A percentile compares a stretch with the other conserved stretches of the same genome.
Conservation (phyloP, 2,329 filamentous ascomycete species). For the Beauveria varroae region DNA sequence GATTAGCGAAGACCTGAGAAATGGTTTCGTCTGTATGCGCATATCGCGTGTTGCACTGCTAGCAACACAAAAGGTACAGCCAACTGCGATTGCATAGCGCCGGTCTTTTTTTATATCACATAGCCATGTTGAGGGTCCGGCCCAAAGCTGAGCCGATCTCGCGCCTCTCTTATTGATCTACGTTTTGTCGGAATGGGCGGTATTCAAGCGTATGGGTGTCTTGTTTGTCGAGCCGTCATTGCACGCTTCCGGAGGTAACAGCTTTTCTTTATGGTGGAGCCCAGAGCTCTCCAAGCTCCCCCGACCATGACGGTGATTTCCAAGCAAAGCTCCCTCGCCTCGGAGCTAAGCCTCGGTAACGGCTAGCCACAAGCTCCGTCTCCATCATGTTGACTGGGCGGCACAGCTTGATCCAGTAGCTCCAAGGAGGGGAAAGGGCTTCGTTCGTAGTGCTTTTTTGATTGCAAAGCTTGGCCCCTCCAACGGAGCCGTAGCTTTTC, state of each 20-base stretch:
- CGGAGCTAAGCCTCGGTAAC: constrained; percentile 8
- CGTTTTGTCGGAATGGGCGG: too few species aligned
- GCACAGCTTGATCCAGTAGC: background rate
- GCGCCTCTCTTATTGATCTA: too few species aligned
- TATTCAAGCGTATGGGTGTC: too few species aligned
- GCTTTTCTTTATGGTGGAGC: background rate
- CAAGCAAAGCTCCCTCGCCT: constrained; percentile 4
- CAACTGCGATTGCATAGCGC: too few species aligned
- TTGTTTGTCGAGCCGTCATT: background rate
- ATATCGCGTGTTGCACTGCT: background rate
- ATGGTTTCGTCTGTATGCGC: background rate
- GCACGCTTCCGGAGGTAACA: background rate
- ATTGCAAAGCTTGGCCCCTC: background rate
- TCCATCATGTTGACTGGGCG: background rate
- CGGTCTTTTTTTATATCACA: too few species aligned
- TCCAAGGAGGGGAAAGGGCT: too few species aligned
- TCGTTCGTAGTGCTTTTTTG: background rate
- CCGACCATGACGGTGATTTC: background rate
- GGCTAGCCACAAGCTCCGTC: constrained; percentile 1
- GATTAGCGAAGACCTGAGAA: background rate
- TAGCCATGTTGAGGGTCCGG: too few species aligned
- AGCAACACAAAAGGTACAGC: too few species aligned
- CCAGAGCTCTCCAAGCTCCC: constrained; percentile 1
- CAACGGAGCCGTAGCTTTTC: background rate
- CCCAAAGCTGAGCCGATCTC: too few species aligned